Evolutionary conservation across 2,329 filamentous ascomycete genomes (phyloP), one percentile per base, ranked within the genome.

Genomic region (Penicillium hordei): DNA sequence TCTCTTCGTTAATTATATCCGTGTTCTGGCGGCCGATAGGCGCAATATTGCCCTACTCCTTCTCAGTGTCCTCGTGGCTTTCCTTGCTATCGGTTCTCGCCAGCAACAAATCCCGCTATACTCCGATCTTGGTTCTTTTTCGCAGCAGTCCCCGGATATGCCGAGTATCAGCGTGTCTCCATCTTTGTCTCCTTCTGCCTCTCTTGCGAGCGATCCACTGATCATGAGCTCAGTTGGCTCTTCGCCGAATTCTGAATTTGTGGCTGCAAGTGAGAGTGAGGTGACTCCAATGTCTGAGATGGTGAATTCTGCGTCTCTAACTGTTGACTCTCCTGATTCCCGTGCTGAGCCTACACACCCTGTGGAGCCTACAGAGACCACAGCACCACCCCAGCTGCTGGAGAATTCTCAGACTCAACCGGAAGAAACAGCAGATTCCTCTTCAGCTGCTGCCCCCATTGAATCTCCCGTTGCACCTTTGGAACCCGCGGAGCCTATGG

Each of bases 1-100:
- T 0, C 72, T 86, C 15, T 59, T 85, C 44, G 73, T 76, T 58
- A 85, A 84, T 65, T 86, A 84, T 63, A 57, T 85, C 19, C 72
- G 78, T 25, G 71, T 84, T 1, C 70, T 85, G 21, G 74, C 81
- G 2, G 76, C 76, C 44, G 84, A 87, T 62, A 75, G 76, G 45
- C 77, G 80, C 38, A 86, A 86, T 64, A 70, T 84, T 12, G 72
- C 77, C 3, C 34, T 64, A 3, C 40, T 57, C 10, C 6, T 65
- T 13, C 51, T 64, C 45, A 65, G 59, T 44, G 33, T 59, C 1
- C 34, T 63, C 5, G 55, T 58, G 13, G 55, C 55, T 4, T 64
- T 65, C 12, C 62, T 65, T 19, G 55, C 62, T 6, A 49, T 62
- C 9, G 57, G 61, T 1, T 40, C 50, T 17, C 36, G 38, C 2